Evolutionary conservation across 2,329 filamentous ascomycete genomes (phyloP), one percentile per base, ranked within the genome.

Genomic region (Ceratocystiopsis minuta): DNA sequence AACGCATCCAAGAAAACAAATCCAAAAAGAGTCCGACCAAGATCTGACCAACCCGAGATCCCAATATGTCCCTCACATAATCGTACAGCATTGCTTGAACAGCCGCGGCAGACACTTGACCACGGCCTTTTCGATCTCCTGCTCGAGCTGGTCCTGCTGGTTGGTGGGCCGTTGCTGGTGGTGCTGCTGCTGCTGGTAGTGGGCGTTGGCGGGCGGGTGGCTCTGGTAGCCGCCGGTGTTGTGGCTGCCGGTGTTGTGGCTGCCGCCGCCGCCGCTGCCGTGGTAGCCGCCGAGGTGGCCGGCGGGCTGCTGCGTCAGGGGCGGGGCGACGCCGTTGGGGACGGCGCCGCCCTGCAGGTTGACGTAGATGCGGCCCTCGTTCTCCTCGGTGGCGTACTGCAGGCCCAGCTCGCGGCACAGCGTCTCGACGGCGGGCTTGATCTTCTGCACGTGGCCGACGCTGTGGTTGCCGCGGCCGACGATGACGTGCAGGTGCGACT

Each of bases 381-480:
- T 96, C 39, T 81, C 78, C 64, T 96, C 90, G 1, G 85, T 92
- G 43, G 70, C 62, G 60, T 81, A 95, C 52, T 86, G 72, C 42
- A 98, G 66, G 0, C 87, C 84, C 37, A 93, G 61, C 57, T 95
- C 80, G 39, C 66, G 71, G 60, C 88, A 94, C 39, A 96, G 67
- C 56, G 82, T 70, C 63, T 96, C 87, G 36, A 96, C 85, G 46
- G 82, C 72, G n/a, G 90, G 90, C 63, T 93, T 95, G 60, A 98
- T 78, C 67, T 90, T 95, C 60, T 94, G 85, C 18, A 96, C 70
- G 53, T 90, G 80, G 49, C 78, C 72, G 11, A 63, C 65, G 40
- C 77, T 84, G 63, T 98, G 90, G 58, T 92, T 90, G 3, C 90
- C 90, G 61, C 88, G 93, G 54, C 90, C 90, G 28, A 96, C 88